A percentile compares a stretch with the other conserved stretches of the same genome.
Conservation (phyloP, 139 green algal genomes). For the Micromonas pusilla region DNA sequence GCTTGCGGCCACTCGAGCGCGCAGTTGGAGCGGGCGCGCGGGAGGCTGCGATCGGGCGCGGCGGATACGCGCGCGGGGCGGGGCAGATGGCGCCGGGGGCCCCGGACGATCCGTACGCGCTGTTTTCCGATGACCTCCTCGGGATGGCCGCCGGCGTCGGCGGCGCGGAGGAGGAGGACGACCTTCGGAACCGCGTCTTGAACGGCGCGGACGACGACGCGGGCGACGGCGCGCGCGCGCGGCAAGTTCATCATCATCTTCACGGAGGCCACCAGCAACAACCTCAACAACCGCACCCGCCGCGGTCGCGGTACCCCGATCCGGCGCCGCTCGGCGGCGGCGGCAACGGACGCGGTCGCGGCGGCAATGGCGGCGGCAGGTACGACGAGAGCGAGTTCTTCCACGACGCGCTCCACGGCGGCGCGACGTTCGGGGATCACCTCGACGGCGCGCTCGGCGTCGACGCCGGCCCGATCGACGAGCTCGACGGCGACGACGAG, state of each 20-base stretch:
- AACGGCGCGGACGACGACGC: background rate
- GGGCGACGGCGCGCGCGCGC: background rate
- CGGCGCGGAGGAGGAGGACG: background rate
- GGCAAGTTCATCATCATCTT: background rate
- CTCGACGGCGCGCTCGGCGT: background rate
- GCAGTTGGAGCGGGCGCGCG: too few relatives aligned
- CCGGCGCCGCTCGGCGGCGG: too few relatives aligned
- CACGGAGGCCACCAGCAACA: too few relatives aligned
- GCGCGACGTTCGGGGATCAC: background rate
- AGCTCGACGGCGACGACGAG: background rate
- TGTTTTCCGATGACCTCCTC: background rate
- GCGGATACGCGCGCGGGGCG: background rate
- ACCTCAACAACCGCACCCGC: too few relatives aligned
- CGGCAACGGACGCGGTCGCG: too few relatives aligned
- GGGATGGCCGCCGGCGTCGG: background rate
- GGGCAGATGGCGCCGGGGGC: background rate
- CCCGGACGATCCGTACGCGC: background rate
- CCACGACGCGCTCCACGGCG: too few relatives aligned
- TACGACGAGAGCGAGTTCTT: too few relatives aligned
- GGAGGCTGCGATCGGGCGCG: too few relatives aligned
- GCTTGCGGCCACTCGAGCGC: too few relatives aligned
- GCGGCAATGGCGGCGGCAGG: too few relatives aligned
- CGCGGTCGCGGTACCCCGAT: too few relatives aligned
- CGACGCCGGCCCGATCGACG: background rate
- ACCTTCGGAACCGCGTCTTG: background rate